phyloP scores from a whole-genome alignment of 495 filamentous ascomycete genomes.

The Trichoderma asperelloides region DNA sequence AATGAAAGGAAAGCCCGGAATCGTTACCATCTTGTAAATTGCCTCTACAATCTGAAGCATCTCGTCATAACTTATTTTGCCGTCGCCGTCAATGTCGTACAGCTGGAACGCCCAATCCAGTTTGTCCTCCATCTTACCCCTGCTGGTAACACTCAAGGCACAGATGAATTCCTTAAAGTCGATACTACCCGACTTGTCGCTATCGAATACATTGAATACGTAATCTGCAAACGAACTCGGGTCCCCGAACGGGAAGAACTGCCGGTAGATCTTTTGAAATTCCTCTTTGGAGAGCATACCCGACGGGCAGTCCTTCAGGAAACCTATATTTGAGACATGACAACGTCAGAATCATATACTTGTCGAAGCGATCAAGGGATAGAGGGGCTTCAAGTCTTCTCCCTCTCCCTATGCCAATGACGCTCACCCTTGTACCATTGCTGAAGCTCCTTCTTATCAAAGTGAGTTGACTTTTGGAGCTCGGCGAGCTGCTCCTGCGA shows the following conservation, averaged over 20 bases:
- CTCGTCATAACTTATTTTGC: constrained; percentile 97
- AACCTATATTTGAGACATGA: constrained; percentile 47
- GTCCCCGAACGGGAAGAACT: constrained; percentile 98
- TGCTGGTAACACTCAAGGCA: constrained; percentile 89
- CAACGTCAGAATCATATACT: background rate
- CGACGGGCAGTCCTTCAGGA: constrained; percentile 94
- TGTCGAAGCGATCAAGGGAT: background rate
- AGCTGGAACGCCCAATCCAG: constrained; percentile 99
- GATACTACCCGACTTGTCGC: constrained; percentile 92
- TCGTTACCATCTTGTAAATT: constrained; percentile 98
- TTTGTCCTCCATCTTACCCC: constrained; percentile 98
- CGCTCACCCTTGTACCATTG: constrained; percentile 97
- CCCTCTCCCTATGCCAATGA: background rate
- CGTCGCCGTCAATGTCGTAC: constrained; percentile 98
- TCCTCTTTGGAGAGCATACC: constrained; percentile 95
- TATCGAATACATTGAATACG: constrained; percentile 98
- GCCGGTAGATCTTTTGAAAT: constrained; percentile 98
- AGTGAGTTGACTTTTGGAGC: constrained; percentile 91
- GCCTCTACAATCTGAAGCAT: constrained; percentile 98
- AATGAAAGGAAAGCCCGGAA: background rate
- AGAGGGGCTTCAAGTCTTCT: background rate
- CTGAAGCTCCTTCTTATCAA: constrained; percentile 99
- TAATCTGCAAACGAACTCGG: constrained; percentile 96
- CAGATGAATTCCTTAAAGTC: constrained; percentile 99
- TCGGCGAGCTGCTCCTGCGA: constrained; percentile 90